phyloP scores from a whole-genome alignment of 768 basidiomycete species.

The Phaffia australis region DNA sequence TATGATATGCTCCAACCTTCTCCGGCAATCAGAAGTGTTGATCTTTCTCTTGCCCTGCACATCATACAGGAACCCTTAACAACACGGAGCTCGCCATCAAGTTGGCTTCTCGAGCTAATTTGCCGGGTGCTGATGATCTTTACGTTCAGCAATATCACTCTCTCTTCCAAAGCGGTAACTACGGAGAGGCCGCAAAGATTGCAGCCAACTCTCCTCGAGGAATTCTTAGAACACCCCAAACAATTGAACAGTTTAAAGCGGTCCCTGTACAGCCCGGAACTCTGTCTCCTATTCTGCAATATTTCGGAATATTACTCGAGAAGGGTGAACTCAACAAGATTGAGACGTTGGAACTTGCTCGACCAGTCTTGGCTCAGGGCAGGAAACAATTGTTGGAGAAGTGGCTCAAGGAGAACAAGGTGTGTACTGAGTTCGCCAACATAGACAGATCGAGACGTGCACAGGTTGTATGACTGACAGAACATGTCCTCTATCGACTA shows the following conservation, averaged over 20 bases:
- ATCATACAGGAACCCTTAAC: constrained; percentile 55
- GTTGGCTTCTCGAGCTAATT: constrained; percentile 85
- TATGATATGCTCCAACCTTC: not conserved
- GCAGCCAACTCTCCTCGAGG: constrained; percentile 95
- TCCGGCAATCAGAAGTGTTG: not conserved
- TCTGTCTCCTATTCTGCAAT: constrained; percentile 89
- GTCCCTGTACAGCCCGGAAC: constrained; percentile 84
- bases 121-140: constrained; percentile 94
- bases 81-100: constrained; percentile 98
- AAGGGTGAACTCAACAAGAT: constrained; percentile 95
- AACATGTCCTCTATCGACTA: not conserved
- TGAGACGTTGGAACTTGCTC: constrained; percentile 88
- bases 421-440: constrained; percentile 30
- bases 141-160: constrained; percentile 90
- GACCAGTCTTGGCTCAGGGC: constrained; percentile 89
- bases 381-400: constrained; percentile 95
- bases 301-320: constrained; percentile 96
- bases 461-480: not conserved
- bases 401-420: constrained; percentile 99
- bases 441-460: not conserved
- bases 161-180: constrained; percentile 79
- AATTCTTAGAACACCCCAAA: constrained; percentile 82
- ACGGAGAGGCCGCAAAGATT: constrained; percentile 86
- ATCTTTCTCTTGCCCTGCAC: not conserved
- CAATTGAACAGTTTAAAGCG: constrained; percentile 95